Percentiles rank a stretch among this genome's conserved stretches.
These are phyloP conservation scores for Kwoniella heveanensis DNA, from an alignment of 768 basidiomycete genomes.

Conservation along the genomic window DNA sequence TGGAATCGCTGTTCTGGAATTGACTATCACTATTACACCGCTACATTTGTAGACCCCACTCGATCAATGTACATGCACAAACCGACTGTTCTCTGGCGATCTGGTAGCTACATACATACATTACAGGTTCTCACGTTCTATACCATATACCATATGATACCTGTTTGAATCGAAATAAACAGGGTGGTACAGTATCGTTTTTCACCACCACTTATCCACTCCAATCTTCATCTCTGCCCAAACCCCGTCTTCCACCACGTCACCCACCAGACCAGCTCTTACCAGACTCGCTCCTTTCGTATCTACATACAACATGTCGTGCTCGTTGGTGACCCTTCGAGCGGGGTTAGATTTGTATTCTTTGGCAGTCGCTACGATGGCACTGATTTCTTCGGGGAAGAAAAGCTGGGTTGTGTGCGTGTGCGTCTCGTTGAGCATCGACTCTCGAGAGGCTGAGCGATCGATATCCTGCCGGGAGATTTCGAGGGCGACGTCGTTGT, in stretches of 20 bases:
- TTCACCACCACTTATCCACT: constrained; percentile 12
- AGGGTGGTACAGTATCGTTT: too few species aligned
- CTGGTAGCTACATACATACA: too few species aligned
- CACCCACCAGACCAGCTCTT: not conserved
- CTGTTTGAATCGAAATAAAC: too few species aligned
- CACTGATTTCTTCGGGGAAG: constrained; percentile 13
- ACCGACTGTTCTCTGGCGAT: too few species aligned
- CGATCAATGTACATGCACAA: too few species aligned
- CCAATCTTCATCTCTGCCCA: constrained; percentile 5
- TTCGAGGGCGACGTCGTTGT: not conserved
- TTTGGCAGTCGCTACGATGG: not conserved
- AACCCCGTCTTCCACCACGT: not conserved
- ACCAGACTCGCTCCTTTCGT: not conserved
- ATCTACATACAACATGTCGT: constrained; percentile 5
- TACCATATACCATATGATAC: too few species aligned
- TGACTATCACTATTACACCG: too few species aligned
- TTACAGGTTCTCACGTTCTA: too few species aligned
- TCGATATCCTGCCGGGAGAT: too few species aligned
- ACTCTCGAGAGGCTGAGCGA: not conserved
- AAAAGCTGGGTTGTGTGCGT: constrained; percentile 18
- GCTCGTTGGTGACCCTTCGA: constrained; percentile 1
- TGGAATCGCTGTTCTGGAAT: too few species aligned
- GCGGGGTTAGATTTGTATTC: constrained; percentile 3
- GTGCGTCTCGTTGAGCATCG: constrained; percentile 9
- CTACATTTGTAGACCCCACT: too few species aligned